phyloP scores from a whole-genome alignment of 257 asterid genomes.

The Solanum gracilifrons region DNA sequence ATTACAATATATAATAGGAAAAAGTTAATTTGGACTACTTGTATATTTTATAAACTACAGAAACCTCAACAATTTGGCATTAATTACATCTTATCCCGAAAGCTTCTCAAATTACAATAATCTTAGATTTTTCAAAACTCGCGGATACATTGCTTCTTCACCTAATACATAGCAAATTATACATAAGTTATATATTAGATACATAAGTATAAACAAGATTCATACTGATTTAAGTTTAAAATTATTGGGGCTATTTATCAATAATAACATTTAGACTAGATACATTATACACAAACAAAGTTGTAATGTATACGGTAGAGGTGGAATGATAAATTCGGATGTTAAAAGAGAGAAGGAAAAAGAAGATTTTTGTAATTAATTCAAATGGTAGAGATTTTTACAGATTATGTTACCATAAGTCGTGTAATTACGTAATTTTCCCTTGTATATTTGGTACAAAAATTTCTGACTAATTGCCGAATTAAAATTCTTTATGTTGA shows the following conservation, averaged over 20 bases:
- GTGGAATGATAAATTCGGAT: not conserved
- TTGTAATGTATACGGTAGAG: no score
- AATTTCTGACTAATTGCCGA: not conserved
- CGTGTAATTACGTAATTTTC: no score
- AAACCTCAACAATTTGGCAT: not conserved
- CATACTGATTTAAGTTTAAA: no score
- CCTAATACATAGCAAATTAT: not conserved
- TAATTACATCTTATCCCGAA: no score
- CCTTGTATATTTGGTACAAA: not conserved
- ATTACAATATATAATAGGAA: not conserved
- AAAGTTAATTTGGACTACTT: not conserved
- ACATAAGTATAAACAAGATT: not conserved
- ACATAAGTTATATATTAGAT: not conserved
- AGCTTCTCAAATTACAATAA: no score
- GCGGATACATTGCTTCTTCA: not conserved
- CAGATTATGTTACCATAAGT: not conserved
- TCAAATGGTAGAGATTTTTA: not conserved
- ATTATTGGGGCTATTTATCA: not conserved
- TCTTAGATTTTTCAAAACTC: no score
- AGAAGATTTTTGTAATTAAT: no score
- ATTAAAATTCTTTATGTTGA: not conserved
- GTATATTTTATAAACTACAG: not conserved
- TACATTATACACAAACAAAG: no score
- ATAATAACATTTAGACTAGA: not conserved
- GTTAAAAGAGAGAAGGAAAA: not conserved